Evolutionary conservation across 2,329 filamentous ascomycete species (phyloP), one percentile per base, ranked within the genome.

Genomic region (Colletotrichum viniferum): DNA sequence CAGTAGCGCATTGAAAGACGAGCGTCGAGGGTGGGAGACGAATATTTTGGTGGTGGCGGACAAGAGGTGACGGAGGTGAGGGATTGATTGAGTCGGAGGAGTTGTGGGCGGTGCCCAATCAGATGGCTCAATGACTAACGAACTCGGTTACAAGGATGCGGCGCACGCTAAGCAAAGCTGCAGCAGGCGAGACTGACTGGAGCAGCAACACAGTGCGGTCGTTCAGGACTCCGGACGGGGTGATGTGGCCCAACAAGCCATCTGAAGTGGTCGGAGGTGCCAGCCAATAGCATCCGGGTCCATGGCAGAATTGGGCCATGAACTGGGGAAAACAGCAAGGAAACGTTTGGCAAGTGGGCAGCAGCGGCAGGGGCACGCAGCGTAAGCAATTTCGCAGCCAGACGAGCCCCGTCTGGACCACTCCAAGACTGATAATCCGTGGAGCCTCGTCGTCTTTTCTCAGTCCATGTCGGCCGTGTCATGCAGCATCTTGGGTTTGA

Each of bases 241-340:
- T 26, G 43, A 16, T 18, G 26, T 16, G 38, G 30, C 56, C 69
- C 21, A 73, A 73, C 43, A 56, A 60, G 56, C 52, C 73, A 34
- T 73, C 32, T 48, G 69, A 73, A 69, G 70, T 34, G 73, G n/a
- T 52, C 63, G 62, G 66, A 67, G 61, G 36, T 38, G 56, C 71
- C 62, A 74, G 74, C 74, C 74, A 76, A 74, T 76, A 21, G 32
- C 55, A 74, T 21, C 24, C n/a, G 9, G 30, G 52, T 34, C 14
- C 60, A 66, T 63, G 67, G 48, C 66, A 76, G 74, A 74, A 76
- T 74, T 71, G 36, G 74, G 74, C 56, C 74, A 76, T 71, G 67
- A 64, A 62, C 60, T 71, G 71, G 71, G 56, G 38, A 48, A 63
- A 13, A 34, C 18, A 48, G 34, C 56, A 71, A 38, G 68, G 68